phyloP scores from a whole-genome alignment of 148 eudicot species.

The Vaccinium darrowii region DNA sequence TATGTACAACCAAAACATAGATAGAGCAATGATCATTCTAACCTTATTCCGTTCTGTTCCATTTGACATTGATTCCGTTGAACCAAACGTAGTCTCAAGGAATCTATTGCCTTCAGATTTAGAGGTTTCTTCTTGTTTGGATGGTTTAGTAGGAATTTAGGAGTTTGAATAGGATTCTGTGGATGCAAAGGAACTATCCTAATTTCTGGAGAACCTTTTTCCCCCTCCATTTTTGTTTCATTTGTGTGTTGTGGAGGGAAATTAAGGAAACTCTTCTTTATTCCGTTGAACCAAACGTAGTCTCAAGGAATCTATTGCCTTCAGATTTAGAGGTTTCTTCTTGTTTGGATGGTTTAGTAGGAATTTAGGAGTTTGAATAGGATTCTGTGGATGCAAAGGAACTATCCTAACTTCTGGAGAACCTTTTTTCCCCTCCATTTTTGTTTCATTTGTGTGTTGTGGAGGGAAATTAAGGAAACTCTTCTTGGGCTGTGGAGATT shows the following conservation, averaged over 20 bases:
- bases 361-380: neutral
- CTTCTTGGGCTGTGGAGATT: neutral
- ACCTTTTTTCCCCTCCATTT: neutral
- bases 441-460: neutral
- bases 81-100: neutral
- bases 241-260: too few species aligned
- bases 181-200: too few species aligned
- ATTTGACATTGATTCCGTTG: neutral
- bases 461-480: conserved; percentile 4
- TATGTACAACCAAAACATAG: neutral
- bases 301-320: neutral
- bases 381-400: neutral
- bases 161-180: neutral
- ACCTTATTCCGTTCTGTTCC: neutral
- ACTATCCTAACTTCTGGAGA: neutral
- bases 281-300: neutral
- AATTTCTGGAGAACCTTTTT: too few species aligned
- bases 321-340: neutral
- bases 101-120: neutral
- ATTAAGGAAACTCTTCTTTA: too few species aligned
- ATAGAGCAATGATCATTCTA: neutral
- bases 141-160: neutral
- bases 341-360: neutral
- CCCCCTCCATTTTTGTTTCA: too few species aligned
- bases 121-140: neutral